Evolutionary conservation across 352 stramenopile species (phyloP), one percentile per base, ranked within the genome.

Genomic region (Pythium plurisporium): DNA sequence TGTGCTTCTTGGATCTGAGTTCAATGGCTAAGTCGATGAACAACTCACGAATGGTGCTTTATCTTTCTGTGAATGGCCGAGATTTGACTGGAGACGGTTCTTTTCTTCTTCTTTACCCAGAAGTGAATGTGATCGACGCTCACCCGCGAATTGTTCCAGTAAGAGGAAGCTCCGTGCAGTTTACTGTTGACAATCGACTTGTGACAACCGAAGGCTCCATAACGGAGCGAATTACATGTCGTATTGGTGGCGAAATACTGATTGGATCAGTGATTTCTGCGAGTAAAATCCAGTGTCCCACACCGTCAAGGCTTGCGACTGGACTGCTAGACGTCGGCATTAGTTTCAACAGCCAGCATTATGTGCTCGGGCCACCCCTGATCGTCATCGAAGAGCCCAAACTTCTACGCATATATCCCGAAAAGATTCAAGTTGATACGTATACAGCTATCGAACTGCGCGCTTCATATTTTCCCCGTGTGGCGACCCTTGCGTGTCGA

Each of bases 381-480:
- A 36, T 51, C 41, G 25, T 38, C 14, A n/a, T 63, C 30, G 23
- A 54, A 29, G 48, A 55, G 20, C 53, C 61, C 5, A 31, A 27
- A 11, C 12, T 68, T 40, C 3, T 7, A 17, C 8, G 23, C 1
- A 25, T 68, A 11, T 38, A 15, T 19, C 61, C 61, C 7, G 17
- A 14, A 31, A 49, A 12, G 7, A 20, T 56, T 5, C 14, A 17
- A 23, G 23, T 26, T 10, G 55, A 46, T 6, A 27, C 14, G 9
- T 27, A n/a, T 7, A 31, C 40, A 30, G 31, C 20, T 8, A 29
- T 64, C 20, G 47, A 64, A 40, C 27, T 87, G 19, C 55, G 46
- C 4, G 76, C 73, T 0, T 11, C 26, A 0, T 26, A 70, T 17
- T 85, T 87, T 33, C 73, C 74, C 54, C 74, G 69, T 11, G 30